Evolutionary conservation across 139 green algal species (phyloP).

Genomic region (Edaphochlamys debaryana): DNA sequence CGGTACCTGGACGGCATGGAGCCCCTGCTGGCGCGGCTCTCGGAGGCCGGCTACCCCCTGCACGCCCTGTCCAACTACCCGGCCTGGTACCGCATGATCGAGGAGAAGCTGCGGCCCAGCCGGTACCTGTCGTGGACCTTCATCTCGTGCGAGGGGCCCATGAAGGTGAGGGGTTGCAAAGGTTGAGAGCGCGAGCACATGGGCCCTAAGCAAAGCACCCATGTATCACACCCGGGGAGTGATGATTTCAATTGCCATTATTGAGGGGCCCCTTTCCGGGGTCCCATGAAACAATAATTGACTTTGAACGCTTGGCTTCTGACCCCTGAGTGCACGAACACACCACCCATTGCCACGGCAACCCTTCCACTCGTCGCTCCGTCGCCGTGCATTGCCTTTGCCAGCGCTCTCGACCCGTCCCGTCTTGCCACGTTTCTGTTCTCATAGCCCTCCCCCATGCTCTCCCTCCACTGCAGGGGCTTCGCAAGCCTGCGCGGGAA

Average conservation of each 20-base stretch:
- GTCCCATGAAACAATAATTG: conserved; percentile 47
- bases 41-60: conserved; percentile 63
- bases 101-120: conserved; percentile 80
- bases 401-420: background rate
- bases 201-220: background rate
- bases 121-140: conserved; percentile 88
- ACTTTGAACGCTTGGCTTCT: conserved; percentile 72
- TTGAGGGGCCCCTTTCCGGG: conserved; percentile 18
- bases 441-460: background rate
- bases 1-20: conserved; percentile 86
- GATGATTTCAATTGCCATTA: conserved; percentile 53
- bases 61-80: conserved; percentile 88
- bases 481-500: conserved; percentile 72
- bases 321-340: conserved; percentile 2
- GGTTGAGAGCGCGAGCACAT: background rate
- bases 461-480: conserved; percentile 56
- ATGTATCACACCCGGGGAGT: background rate
- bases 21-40: conserved; percentile 70
- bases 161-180: conserved; percentile 42
- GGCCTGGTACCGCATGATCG: conserved; percentile 78
- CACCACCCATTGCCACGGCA: background rate
- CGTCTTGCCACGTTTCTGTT: background rate
- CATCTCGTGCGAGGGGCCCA: conserved; percentile 79
- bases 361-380: background rate
- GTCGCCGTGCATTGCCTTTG: background rate